Evolutionary conservation across 192 early-diverging fungal species (phyloP).

Genomic region (Backusella sp.): DNA sequence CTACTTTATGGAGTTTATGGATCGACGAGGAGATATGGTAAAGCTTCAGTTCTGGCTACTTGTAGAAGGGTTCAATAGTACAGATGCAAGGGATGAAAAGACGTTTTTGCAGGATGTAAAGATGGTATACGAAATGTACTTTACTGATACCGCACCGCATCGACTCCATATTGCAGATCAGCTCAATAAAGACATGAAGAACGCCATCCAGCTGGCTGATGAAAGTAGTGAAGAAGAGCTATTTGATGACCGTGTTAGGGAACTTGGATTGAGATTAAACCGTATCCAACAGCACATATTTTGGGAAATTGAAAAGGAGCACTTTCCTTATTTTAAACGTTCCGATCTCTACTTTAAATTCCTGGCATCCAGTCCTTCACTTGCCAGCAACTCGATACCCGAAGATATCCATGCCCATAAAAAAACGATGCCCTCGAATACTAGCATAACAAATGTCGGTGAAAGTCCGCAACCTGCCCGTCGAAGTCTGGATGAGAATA

Average conservation of each 20-base stretch:
- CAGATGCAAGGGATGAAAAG: conserved; percentile 25
- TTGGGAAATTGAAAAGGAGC: conserved; percentile 54
- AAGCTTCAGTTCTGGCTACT: conserved; percentile 76
- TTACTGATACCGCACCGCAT: conserved; percentile 40
- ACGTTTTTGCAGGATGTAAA: conserved; percentile 48
- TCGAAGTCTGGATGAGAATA: conserved; percentile 16
- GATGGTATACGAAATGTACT: conserved; percentile 55
- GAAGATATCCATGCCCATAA: conserved; percentile 11
- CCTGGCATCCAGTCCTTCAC: conserved; percentile 51
- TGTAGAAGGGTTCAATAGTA: conserved; percentile 58
- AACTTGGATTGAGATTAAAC: conserved; percentile 34
- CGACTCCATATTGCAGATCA: conserved; percentile 36
- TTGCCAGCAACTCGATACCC: conserved; percentile 21
- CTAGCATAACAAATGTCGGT: not conserved
- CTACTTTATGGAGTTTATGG: conserved; percentile 82
- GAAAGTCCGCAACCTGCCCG: not conserved
- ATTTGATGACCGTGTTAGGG: conserved; percentile 7
- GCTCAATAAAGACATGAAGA: conserved; percentile 34
- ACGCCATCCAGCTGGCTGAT: conserved; percentile 26
- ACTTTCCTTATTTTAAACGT: conserved; percentile 60
- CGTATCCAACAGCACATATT: conserved; percentile 65
- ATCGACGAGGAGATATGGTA: conserved; percentile 59
- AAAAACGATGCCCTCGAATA: not conserved
- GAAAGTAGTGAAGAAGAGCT: not conserved
- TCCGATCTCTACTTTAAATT: conserved; percentile 65